phyloP scores from a whole-genome alignment of 441 rosid genomes.

The Brassica hybrid region DNA sequence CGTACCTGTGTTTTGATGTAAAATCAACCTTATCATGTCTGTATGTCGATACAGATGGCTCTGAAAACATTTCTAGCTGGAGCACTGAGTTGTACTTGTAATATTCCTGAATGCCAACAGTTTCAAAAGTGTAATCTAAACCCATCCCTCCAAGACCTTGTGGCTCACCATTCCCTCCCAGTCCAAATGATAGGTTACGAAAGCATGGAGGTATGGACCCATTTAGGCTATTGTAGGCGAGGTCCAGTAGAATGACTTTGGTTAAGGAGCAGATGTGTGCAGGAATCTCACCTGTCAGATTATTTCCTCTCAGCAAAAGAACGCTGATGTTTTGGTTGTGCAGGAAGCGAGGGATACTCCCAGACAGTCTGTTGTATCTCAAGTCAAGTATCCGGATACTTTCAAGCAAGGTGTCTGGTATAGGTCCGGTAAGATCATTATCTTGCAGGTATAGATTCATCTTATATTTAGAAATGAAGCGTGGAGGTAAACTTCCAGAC shows the following conservation, averaged over 20 bases:
- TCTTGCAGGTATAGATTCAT: not conserved
- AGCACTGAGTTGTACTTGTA: not conserved
- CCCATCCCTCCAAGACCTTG: too few relatives aligned
- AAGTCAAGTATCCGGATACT: not conserved
- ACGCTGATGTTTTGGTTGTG: not conserved
- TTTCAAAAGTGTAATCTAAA: not conserved
- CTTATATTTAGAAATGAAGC: not conserved
- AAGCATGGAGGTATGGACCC: not conserved
- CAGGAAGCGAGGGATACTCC: not conserved
- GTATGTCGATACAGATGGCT: not conserved
- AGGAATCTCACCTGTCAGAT: not conserved
- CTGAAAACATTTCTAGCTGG: not conserved
- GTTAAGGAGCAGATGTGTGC: not conserved
- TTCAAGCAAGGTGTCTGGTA: not conserved
- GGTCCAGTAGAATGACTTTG: not conserved
- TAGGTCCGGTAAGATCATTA: not conserved
- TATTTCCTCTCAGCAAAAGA: not conserved
- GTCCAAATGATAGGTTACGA: not conserved
- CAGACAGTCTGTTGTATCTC: not conserved
- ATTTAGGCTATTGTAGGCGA: not conserved
- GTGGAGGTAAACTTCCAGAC: not conserved
- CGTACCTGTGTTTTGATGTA: not conserved
- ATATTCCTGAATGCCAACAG: not conserved
- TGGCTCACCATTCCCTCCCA: not conserved
- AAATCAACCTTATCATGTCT: not conserved